A percentile compares a stretch with the other conserved stretches of the same genome.
Evolutionary conservation across 2,329 filamentous ascomycete genomes (phyloP).

Genomic region (Huntiella savannae): DNA sequence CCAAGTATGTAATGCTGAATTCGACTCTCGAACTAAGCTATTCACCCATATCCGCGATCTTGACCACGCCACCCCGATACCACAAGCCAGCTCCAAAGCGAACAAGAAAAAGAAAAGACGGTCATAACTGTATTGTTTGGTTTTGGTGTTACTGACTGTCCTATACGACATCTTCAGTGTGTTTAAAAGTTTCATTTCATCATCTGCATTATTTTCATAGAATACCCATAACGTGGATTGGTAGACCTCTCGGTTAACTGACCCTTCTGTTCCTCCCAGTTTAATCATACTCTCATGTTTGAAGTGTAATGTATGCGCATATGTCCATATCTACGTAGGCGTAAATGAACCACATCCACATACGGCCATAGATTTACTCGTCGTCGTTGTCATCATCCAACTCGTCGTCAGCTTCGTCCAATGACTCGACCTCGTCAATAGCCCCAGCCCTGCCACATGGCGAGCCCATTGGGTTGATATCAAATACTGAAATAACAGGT

Average conservation of each 20-base stretch:
- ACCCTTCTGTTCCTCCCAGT: too few relatives aligned
- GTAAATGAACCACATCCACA: neutral
- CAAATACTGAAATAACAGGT: slow-evolving; percentile 66
- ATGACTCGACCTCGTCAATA: slow-evolving; percentile 73
- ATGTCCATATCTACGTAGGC: too few relatives aligned
- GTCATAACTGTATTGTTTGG: too few relatives aligned
- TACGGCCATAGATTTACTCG: neutral
- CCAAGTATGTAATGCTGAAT: slow-evolving; percentile 24
- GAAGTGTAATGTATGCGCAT: too few relatives aligned
- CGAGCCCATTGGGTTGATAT: slow-evolving; percentile 41
- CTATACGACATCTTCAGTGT: too few relatives aligned
- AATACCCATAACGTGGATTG: neutral
- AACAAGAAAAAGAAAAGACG: slow-evolving; percentile 5
- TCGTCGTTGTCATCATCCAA: slow-evolving; percentile 4
- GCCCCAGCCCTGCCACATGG: slow-evolving; percentile 48
- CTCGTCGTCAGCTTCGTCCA: slow-evolving; percentile 48
- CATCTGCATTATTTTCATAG: neutral
- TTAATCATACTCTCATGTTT: too few relatives aligned
- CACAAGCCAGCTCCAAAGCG: slow-evolving; percentile 14
- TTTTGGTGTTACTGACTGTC: neutral
- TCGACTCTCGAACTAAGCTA: slow-evolving; percentile 47
- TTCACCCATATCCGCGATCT: slow-evolving; percentile 54
- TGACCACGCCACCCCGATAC: slow-evolving; percentile 38
- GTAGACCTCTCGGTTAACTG: neutral
- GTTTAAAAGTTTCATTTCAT: too few relatives aligned